These are phyloP conservation scores for Pestalotiopsis sp. DNA, from an alignment of 2,329 filamentous ascomycete species.

Conservation along the genomic window DNA sequence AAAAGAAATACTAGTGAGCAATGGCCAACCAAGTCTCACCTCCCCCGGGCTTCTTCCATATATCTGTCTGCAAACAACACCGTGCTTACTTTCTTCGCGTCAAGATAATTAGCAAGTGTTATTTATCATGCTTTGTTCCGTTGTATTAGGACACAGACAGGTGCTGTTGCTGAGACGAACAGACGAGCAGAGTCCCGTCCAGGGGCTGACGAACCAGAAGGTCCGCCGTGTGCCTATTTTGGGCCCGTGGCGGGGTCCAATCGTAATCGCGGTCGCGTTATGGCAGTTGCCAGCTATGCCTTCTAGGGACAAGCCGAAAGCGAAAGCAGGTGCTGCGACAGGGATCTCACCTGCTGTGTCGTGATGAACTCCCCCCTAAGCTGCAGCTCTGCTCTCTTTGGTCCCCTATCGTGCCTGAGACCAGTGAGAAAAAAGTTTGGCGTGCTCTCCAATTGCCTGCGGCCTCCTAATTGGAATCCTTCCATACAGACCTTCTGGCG, in stretches of 20 bases:
- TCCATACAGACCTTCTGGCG: not conserved
- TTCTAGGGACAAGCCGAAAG: not conserved
- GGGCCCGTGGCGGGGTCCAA: not conserved
- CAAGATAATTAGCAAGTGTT: not conserved
- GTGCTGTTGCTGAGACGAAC: not conserved
- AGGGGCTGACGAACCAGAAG: conserved; percentile 3
- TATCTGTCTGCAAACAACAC: not conserved
- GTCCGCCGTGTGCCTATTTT: conserved; percentile 9
- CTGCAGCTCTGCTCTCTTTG: not conserved
- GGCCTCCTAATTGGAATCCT: conserved; percentile 2
- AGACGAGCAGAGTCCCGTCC: not conserved
- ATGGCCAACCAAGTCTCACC: not conserved
- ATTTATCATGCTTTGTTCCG: not conserved
- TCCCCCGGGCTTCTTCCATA: not conserved
- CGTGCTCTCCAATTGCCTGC: not conserved
- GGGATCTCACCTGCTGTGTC: not conserved
- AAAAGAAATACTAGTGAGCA: too few relatives aligned
- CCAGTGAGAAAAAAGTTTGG: conserved; percentile 9
- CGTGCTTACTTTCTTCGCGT: not conserved
- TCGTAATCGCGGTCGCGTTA: not conserved
- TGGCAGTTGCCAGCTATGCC: not conserved
- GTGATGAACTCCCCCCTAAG: not conserved
- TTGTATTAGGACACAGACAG: not conserved
- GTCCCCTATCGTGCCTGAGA: not conserved
- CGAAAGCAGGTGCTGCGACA: not conserved